These are phyloP conservation scores for Amaranthus tricolor DNA, from an alignment of 179 eudicot genomes.

Conservation along the genomic window DNA sequence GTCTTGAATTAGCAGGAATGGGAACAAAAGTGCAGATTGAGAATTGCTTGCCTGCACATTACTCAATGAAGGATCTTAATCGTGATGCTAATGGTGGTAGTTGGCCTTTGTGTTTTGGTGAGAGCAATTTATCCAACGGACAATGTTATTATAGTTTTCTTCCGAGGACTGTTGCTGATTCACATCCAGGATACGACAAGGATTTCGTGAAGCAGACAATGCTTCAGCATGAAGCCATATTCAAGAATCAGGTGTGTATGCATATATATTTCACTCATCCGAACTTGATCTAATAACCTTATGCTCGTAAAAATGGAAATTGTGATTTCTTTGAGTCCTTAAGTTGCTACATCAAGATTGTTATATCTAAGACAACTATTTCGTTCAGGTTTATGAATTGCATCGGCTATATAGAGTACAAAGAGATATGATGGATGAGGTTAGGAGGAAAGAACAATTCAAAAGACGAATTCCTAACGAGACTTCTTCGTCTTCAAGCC, in stretches of 20 bases:
- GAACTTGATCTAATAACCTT: background rate
- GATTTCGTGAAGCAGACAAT: conserved; percentile 72
- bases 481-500: conserved; percentile 73
- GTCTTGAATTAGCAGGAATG: conserved; percentile 58
- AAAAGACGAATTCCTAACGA: conserved; percentile 47
- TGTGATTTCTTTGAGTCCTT: background rate
- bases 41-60: conserved; percentile 58
- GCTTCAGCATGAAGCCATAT: conserved; percentile 80
- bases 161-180: conserved; percentile 40
- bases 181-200: conserved; percentile 53
- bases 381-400: conserved; percentile 65
- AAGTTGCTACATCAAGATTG: background rate
- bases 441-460: conserved; percentile 48
- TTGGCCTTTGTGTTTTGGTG: conserved; percentile 69
- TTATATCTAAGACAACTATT: conserved; percentile 8
- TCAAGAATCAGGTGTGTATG: conserved; percentile 68
- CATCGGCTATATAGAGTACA: conserved; percentile 84
- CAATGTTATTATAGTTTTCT: conserved; percentile 51
- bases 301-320: conserved; percentile 3
- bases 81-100: conserved; percentile 65
- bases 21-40: conserved; percentile 75
- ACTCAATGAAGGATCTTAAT: conserved; percentile 79
- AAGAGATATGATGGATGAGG: conserved; percentile 82
- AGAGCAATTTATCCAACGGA: conserved; percentile 49
- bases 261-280: background rate